Evolutionary conservation across 805 yeast genomes (phyloP).

Genomic region (Candida nitratophila): DNA sequence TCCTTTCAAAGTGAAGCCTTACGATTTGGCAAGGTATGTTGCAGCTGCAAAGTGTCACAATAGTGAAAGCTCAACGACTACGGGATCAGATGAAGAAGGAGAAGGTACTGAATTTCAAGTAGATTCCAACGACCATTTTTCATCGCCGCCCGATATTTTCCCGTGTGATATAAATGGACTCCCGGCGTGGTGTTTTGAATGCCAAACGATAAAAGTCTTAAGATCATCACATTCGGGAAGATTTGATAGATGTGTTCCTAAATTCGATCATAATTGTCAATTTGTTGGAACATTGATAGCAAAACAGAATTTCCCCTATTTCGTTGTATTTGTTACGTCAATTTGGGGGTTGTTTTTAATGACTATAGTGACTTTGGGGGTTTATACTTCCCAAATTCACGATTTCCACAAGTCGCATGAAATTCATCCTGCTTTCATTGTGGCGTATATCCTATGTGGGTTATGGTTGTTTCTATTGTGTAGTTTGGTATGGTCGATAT

Average conservation of each 20-base stretch:
- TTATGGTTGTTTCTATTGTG: conserved; percentile 39
- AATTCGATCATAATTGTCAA: conserved; percentile 78
- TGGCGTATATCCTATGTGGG: conserved; percentile 35
- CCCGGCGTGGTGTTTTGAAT: conserved; percentile 68
- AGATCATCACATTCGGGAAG: conserved; percentile 67
- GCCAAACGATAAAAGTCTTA: conserved; percentile 57
- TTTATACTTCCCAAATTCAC: conserved; percentile 22
- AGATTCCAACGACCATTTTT: conserved; percentile 6
- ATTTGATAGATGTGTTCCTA: conserved; percentile 51
- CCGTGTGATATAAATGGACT: conserved; percentile 66
- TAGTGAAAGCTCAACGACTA: background rate
- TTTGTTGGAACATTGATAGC: conserved; percentile 77
- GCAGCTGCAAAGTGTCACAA: conserved; percentile 7
- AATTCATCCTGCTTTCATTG: conserved; percentile 18
- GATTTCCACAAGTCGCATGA: conserved; percentile 13
- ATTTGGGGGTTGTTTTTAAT: conserved; percentile 31
- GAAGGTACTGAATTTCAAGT: background rate
- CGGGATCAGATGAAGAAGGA: background rate
- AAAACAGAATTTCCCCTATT: conserved; percentile 51
- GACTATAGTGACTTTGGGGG: conserved; percentile 30
- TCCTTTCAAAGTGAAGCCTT: conserved; percentile 31
- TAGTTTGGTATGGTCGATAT: conserved; percentile 32
- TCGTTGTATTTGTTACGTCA: conserved; percentile 43
- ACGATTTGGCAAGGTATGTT: conserved; percentile 19
- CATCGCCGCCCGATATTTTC: conserved; percentile 50